Base-by-base conservation (phyloP, 352 stramenopile genomes). In the Phytopythium cucurbitacearum region DNA sequence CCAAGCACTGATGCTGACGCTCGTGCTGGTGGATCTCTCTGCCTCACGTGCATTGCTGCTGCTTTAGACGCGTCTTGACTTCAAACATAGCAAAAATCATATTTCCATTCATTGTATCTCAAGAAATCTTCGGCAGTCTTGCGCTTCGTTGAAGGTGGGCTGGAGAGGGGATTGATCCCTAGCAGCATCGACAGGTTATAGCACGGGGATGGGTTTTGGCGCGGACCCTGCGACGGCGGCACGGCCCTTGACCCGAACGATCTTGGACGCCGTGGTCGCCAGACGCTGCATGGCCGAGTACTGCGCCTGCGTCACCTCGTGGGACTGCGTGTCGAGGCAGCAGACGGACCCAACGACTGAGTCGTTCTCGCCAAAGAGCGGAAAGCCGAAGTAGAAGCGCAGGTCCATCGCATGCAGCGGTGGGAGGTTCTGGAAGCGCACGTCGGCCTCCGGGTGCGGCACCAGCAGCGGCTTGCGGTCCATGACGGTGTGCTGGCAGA, bases 401-500 rank as follows among this genome's bases (percentile, higher is more conserved):
- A 75, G 51, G 5, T 60, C 69, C 21, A 82, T 55, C 4, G 67
- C 42, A 5, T 60, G 57, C 15, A 79, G 59, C 3, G 56, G 57
- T 0, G 53, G 37, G 28, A 73, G 35, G 44, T 68, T 65, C 36
- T 69, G 67, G 37, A 84, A 77, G 4, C 70, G 60, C 28, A 85
- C 62, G 46, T 89, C 78, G 2, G 75, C 72, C 36, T 87, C 75
- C 0, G 76, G 75, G 36, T 87, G 73, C 7, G 73, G 63, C 21
- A 85, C 47, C 2, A 87, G 62, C 10, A 83, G 46, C n/a, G 73
- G 71, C 16, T 70, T 56, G 43, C 63, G 44, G 12, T 60, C 67
- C 73, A 89, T 85, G 36, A 85, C 45, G 15, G 68, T 70, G 47
- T 86, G 76, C 47, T 79, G 63, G 50, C 78, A 85, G 46, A 89